Evolutionary conservation across 768 basidiomycete genomes (phyloP).

Genomic region (Tricholoma terreum): DNA sequence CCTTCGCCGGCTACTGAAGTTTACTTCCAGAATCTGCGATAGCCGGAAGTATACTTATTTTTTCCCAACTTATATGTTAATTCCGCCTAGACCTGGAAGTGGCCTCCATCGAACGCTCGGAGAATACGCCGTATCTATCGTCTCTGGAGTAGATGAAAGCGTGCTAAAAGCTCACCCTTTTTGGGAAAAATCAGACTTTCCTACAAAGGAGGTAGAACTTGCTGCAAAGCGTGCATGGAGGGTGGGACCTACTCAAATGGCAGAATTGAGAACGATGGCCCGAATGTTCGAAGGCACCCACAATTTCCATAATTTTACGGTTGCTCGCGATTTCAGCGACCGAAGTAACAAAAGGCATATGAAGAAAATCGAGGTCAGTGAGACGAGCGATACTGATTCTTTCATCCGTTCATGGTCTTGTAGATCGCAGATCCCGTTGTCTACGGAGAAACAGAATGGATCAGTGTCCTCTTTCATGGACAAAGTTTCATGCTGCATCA

Average conservation of each 20-base stretch:
- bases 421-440: conserved; percentile 85
- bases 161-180: conserved; percentile 47
- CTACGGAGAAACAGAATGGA: conserved; percentile 91
- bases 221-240: conserved; percentile 73
- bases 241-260: conserved; percentile 49
- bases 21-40: conserved; percentile 69
- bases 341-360: conserved; percentile 82
- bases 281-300: conserved; percentile 81
- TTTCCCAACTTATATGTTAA: conserved; percentile 88
- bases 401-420: background rate
- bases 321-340: conserved; percentile 82
- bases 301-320: conserved; percentile 98
- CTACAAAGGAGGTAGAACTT: conserved; percentile 56
- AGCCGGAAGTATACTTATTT: conserved; percentile 98
- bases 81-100: conserved; percentile 83
- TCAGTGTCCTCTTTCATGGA: conserved; percentile 89
- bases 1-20: conserved; percentile 8
- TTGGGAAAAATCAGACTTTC: conserved; percentile 49
- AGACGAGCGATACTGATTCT: background rate
- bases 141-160: conserved; percentile 12
- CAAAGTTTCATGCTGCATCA: conserved; percentile 99
- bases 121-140: conserved; percentile 23
- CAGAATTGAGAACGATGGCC: conserved; percentile 51
- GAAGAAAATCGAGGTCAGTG: conserved; percentile 74
- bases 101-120: conserved; percentile 49